phyloP scores from a whole-genome alignment of 225 moss, liverwort and hornwort species.

The Bryoerythrophyllum caledonicum region DNA sequence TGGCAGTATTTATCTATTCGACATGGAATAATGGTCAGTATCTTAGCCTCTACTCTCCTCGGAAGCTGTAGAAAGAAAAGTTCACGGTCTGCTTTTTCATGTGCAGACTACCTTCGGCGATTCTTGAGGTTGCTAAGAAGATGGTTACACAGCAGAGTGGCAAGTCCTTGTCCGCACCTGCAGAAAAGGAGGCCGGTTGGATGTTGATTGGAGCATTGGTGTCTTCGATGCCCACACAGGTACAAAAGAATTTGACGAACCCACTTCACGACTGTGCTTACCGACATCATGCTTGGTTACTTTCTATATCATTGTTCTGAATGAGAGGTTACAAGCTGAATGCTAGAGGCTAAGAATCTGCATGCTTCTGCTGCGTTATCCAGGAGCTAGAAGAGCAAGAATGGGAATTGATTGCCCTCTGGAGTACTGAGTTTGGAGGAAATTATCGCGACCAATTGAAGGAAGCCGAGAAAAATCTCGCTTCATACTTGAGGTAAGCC shows the following conservation, averaged over 20 bases:
- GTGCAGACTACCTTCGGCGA: conserved; percentile 77
- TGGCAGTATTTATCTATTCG: conserved; percentile 1
- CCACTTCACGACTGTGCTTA: conserved; percentile 1
- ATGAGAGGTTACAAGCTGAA: conserved; percentile 17
- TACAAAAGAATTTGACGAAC: conserved; percentile 27
- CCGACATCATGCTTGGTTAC: not conserved
- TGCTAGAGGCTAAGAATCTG: conserved; percentile 3
- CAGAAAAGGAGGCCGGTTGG: conserved; percentile 97
- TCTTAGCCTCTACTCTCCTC: not conserved
- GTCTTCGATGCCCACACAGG: conserved; percentile 92
- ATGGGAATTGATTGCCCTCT: conserved; percentile 81
- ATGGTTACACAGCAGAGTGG: conserved; percentile 78
- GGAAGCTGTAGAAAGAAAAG: conserved; percentile 8
- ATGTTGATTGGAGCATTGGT: conserved; percentile 90
- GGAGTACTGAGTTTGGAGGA: conserved; percentile 86
- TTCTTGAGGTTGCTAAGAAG: conserved; percentile 88
- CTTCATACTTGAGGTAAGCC: conserved; percentile 62
- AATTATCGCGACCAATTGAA: conserved; percentile 65
- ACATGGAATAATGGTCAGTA: conserved; percentile 1
- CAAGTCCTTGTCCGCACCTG: conserved; percentile 63
- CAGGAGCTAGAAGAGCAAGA: conserved; percentile 96
- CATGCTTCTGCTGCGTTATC: conserved; percentile 10
- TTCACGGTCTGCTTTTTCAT: conserved; percentile 24
- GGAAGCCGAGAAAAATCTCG: conserved; percentile 66
- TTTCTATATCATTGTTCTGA: not conserved